Conservation (phyloP, 1,284 basidiomycete genomes). For the Boletus mariae region DNA sequence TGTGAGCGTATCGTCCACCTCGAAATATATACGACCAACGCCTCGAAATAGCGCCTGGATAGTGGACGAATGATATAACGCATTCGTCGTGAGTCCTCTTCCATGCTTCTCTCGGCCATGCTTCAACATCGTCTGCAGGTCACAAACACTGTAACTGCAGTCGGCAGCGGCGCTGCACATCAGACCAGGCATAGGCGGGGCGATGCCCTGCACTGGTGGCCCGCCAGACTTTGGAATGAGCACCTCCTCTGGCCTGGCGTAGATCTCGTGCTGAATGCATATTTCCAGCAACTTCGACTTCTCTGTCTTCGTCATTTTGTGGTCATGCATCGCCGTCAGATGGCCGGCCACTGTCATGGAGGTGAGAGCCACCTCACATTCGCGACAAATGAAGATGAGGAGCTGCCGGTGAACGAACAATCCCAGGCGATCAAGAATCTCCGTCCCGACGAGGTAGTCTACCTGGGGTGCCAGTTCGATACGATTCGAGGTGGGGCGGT, state of each 20-base stretch:
- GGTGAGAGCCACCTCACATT: neutral
- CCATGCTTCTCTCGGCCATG: neutral
- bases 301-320: neutral
- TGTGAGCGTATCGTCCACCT: slow-evolving; percentile 1
- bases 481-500: too few relatives aligned
- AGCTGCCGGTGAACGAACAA: too few relatives aligned
- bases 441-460: too few relatives aligned
- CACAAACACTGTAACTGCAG: slow-evolving; percentile 8
- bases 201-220: slow-evolving; percentile 4
- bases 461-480: too few relatives aligned
- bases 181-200: neutral
- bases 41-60: slow-evolving; percentile 8
- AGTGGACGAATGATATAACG: neutral
- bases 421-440: too few relatives aligned
- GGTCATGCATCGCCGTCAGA: neutral
- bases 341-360: neutral
- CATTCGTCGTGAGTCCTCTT: neutral
- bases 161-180: neutral
- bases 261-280: too few relatives aligned
- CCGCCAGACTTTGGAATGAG: slow-evolving; percentile 1
- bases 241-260: too few relatives aligned
- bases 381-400: neutral
- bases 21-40: slow-evolving; percentile 3
- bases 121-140: slow-evolving; percentile 3
- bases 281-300: too few relatives aligned